Conservation (phyloP, 2,329 filamentous ascomycete species). For the Fusarium sp. region DNA sequence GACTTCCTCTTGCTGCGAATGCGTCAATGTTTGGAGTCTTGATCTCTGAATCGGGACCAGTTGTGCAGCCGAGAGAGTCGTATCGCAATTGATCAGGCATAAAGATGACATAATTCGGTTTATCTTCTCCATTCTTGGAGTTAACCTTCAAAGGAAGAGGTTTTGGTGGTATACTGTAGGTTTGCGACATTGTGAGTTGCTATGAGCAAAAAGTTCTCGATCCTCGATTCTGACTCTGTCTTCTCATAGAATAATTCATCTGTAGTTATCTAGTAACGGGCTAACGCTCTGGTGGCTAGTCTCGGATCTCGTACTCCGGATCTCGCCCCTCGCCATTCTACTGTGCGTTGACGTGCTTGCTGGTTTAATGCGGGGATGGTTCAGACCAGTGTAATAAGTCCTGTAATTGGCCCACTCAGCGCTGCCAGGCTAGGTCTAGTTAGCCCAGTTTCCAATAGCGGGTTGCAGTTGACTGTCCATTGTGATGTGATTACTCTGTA, state of each 20-base stretch:
- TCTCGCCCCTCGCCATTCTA: conserved; percentile 18
- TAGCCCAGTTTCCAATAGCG: neutral
- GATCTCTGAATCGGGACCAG: conserved; percentile 41
- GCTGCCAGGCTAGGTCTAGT: neutral
- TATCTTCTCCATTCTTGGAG: conserved; percentile 44
- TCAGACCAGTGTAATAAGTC: neutral
- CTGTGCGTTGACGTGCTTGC: conserved; percentile 26
- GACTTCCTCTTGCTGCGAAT: conserved; percentile 52
- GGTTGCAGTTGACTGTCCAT: no score
- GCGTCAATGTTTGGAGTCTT: conserved; percentile 57
- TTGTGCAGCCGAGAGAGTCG: conserved; percentile 54
- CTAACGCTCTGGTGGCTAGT: neutral
- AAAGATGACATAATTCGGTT: conserved; percentile 56
- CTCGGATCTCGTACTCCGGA: conserved; percentile 38
- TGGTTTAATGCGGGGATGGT: neutral
- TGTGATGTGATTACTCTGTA: no score
- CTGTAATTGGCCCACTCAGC: neutral
- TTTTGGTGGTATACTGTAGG: conserved; percentile 26
- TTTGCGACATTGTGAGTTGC: conserved; percentile 18
- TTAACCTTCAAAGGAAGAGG: conserved; percentile 39
- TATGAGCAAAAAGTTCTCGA: neutral
- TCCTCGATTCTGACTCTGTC: neutral
- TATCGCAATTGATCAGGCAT: conserved; percentile 62
- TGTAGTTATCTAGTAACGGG: conserved; percentile 1
- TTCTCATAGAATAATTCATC: neutral